phyloP scores from a whole-genome alignment of 192 early-diverging fungal genomes.

The Hyaloraphidium curvatum region DNA sequence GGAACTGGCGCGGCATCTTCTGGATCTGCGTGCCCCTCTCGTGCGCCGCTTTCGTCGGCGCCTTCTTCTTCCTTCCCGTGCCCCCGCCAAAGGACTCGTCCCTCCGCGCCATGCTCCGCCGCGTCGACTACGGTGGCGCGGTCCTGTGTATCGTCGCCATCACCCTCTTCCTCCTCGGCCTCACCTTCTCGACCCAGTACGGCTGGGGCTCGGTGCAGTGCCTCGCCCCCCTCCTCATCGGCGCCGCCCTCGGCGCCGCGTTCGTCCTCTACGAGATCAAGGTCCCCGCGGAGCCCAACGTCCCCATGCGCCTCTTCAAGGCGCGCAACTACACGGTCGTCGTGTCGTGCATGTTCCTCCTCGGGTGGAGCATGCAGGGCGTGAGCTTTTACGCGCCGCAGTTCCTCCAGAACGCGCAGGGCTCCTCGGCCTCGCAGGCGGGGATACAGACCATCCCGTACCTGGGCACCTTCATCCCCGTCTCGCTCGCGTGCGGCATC shows the following conservation, averaged over 20 bases:
- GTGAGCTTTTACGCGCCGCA: background rate
- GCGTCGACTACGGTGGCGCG: background rate
- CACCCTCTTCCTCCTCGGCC: background rate
- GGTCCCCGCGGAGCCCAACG: background rate
- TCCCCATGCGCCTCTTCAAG: slow-evolving; percentile 4
- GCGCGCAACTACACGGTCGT: background rate
- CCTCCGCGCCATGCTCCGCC: background rate
- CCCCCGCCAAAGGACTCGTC: background rate
- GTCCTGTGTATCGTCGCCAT: background rate
- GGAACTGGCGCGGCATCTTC: slow-evolving; percentile 3
- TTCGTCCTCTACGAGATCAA: background rate
- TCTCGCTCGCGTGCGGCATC: too few species aligned
- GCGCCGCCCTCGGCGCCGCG: background rate
- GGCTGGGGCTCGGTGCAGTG: background rate
- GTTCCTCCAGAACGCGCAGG: background rate
- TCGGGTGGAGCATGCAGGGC: background rate
- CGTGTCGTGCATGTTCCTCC: background rate
- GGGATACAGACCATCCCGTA: background rate
- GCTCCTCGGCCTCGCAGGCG: background rate
- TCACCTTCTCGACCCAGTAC: background rate
- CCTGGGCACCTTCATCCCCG: background rate
- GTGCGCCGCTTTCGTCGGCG: background rate
- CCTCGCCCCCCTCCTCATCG: background rate
- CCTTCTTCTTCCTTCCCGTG: background rate
- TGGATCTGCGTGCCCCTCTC: slow-evolving; percentile 4